phyloP scores from a whole-genome alignment of 2,329 filamentous ascomycete species.

The Talaromyces sp. region DNA sequence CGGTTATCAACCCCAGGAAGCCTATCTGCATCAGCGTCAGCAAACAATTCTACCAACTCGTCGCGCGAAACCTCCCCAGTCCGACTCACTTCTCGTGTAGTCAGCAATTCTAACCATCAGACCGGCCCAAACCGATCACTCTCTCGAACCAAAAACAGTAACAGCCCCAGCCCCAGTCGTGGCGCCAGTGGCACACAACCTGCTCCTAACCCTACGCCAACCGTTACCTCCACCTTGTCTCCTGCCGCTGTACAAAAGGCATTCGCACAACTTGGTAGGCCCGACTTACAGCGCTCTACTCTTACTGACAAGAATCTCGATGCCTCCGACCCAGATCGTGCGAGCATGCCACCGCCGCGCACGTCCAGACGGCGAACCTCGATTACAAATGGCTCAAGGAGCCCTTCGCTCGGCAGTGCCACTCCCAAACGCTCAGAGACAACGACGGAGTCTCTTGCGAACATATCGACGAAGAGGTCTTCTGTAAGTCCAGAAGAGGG shows the following conservation, averaged over 20 bases:
- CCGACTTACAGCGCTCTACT: constrained; percentile 57
- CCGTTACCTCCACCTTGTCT: constrained; percentile 44
- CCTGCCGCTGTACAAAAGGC: constrained; percentile 61
- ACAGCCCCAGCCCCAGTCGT: constrained; percentile 61
- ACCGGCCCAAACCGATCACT: constrained; percentile 38
- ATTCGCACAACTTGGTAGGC: constrained; percentile 63
- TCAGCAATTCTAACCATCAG: constrained; percentile 25
- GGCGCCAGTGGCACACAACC: constrained; percentile 38
- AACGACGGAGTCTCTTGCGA: constrained; percentile 23
- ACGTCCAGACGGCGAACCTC: constrained; percentile 16
- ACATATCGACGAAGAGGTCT: constrained; percentile 33
- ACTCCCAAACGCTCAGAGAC: constrained; percentile 22
- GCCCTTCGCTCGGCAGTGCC: constrained; percentile 1
- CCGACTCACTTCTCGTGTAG: constrained; percentile 27
- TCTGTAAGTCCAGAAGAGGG: constrained; percentile 23
- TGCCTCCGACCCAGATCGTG: constrained; percentile 61
- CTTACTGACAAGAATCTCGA: constrained; percentile 57
- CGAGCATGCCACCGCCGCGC: constrained; percentile 35
- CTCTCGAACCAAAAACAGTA: constrained; percentile 60
- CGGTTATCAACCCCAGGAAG: constrained; percentile 25
- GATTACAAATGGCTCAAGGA: constrained; percentile 10
- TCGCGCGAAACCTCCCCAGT: constrained; percentile 48
- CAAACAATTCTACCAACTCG: constrained; percentile 42
- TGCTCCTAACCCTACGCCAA: constrained; percentile 21
- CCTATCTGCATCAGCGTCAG: constrained; percentile 32